Evolutionary conservation across 192 early-diverging fungal species (phyloP).

Genomic region (Umbelopsis vinacea): DNA sequence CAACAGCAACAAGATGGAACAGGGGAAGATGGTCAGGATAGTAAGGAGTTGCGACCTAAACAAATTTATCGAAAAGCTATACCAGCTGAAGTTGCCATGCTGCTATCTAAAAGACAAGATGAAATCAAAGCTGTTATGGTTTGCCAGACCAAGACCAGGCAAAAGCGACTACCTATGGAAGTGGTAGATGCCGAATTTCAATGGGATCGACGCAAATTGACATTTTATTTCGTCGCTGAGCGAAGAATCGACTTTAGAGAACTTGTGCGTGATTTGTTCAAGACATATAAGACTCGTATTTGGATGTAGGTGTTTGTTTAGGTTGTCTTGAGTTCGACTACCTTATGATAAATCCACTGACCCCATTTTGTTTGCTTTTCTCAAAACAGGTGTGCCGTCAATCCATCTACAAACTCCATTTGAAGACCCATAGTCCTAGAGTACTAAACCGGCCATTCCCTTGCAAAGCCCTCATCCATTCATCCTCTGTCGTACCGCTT

Average conservation of each 20-base stretch:
- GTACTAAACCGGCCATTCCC: slow-evolving; percentile 3
- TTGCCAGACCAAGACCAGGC: slow-evolving; percentile 87
- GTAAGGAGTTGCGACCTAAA: slow-evolving; percentile 63
- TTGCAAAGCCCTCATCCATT: background rate
- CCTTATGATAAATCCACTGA: background rate
- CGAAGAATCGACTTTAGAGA: slow-evolving; percentile 95
- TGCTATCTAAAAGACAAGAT: slow-evolving; percentile 83
- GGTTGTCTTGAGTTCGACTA: background rate
- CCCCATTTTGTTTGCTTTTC: background rate
- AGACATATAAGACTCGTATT: slow-evolving; percentile 96
- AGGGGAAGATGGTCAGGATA: background rate
- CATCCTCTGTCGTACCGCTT: background rate
- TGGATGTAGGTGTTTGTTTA: slow-evolving; percentile 74
- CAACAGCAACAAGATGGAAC: slow-evolving; percentile 37
- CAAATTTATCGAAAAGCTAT: slow-evolving; percentile 86
- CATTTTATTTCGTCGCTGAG: slow-evolving; percentile 95
- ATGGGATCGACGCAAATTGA: slow-evolving; percentile 97
- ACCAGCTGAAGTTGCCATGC: slow-evolving; percentile 78
- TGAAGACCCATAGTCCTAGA: slow-evolving; percentile 14
- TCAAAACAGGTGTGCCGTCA: slow-evolving; percentile 25
- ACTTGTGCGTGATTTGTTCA: slow-evolving; percentile 94
- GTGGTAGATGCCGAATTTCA: slow-evolving; percentile 97
- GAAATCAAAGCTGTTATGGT: slow-evolving; percentile 87
- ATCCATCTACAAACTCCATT: slow-evolving; percentile 18
- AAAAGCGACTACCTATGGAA: slow-evolving; percentile 92